phyloP scores from a whole-genome alignment of 2,329 filamentous ascomycete species.

The Phialophora chinensis region DNA sequence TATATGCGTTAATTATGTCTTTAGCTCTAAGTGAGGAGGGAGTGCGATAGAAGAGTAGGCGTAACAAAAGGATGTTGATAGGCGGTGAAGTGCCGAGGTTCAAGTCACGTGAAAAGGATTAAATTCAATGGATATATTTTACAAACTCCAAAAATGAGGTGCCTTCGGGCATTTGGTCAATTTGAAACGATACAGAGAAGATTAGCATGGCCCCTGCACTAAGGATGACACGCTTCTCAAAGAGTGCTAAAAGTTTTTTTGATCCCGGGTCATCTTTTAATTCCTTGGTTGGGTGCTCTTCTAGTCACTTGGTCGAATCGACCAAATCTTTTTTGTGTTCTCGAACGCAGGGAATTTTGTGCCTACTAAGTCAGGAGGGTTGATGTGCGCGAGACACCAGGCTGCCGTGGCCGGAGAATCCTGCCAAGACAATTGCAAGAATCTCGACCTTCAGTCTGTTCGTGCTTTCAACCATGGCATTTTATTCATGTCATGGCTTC shows the following conservation, averaged over 20 bases:
- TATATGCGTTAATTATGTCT: neutral
- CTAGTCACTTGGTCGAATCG: neutral
- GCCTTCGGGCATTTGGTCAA: slow-evolving; percentile 65
- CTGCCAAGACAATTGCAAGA: neutral
- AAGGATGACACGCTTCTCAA: slow-evolving; percentile 80
- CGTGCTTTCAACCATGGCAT: neutral
- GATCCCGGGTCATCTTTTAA: neutral
- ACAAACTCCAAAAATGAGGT: slow-evolving; percentile 18
- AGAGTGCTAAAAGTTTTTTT: slow-evolving; percentile 76
- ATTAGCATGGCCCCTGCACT: slow-evolving; percentile 81
- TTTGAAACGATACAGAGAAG: slow-evolving; percentile 75
- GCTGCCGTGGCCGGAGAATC: neutral
- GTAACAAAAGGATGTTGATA: too few species aligned
- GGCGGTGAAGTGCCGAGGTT: neutral
- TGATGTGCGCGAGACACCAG: neutral
- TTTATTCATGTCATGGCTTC: too few species aligned
- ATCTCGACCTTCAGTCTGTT: too few species aligned
- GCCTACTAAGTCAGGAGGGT: too few species aligned
- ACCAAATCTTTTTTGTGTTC: neutral
- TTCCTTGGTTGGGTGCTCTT: neutral
- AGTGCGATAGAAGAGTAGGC: too few species aligned
- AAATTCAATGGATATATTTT: slow-evolving; percentile 24
- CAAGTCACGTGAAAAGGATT: neutral
- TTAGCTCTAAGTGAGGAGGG: neutral
- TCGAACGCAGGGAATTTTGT: neutral